phyloP scores from a whole-genome alignment of 2,329 filamentous ascomycete species.

The Emergomyces orientalis region DNA sequence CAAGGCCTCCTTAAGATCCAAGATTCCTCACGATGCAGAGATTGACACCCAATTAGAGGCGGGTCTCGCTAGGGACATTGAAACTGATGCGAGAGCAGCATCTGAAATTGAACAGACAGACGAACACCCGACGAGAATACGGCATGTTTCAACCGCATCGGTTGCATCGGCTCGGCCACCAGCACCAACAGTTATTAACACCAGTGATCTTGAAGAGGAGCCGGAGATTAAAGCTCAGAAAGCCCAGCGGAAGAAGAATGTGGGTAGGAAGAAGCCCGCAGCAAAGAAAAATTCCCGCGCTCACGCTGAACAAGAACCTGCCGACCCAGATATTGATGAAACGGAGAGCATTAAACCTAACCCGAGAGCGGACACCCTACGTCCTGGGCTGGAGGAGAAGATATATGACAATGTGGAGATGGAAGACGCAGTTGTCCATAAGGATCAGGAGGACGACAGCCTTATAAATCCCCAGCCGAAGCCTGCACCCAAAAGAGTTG shows the following conservation, averaged over 20 bases:
- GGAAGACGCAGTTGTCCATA: neutral
- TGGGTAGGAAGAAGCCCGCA: constrained; percentile 13
- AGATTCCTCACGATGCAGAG: constrained; percentile 52
- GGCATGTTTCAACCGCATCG: neutral
- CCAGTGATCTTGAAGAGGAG: constrained; percentile 11
- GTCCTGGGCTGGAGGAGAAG: neutral
- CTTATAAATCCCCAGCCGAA: neutral
- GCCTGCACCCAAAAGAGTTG: neutral
- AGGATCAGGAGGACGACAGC: neutral
- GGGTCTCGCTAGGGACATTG: constrained; percentile 47
- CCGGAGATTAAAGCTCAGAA: constrained; percentile 17
- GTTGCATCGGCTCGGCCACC: neutral
- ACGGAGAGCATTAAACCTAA: neutral
- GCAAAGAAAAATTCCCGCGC: constrained; percentile 12
- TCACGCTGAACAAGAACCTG: neutral
- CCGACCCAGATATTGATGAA: constrained; percentile 5
- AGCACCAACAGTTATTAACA: constrained; percentile 7
- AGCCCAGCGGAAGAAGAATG: constrained; percentile 15
- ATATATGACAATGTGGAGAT: neutral
- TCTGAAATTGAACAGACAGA: constrained; percentile 43
- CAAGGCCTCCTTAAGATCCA: constrained; percentile 37
- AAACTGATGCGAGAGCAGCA: constrained; percentile 29
- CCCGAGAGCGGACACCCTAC: too few species aligned
- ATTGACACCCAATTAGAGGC: constrained; percentile 57
- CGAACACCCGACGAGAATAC: neutral